Evolutionary conservation across 768 basidiomycete genomes (phyloP).

Genomic region (Rhodotorula diobovata): DNA sequence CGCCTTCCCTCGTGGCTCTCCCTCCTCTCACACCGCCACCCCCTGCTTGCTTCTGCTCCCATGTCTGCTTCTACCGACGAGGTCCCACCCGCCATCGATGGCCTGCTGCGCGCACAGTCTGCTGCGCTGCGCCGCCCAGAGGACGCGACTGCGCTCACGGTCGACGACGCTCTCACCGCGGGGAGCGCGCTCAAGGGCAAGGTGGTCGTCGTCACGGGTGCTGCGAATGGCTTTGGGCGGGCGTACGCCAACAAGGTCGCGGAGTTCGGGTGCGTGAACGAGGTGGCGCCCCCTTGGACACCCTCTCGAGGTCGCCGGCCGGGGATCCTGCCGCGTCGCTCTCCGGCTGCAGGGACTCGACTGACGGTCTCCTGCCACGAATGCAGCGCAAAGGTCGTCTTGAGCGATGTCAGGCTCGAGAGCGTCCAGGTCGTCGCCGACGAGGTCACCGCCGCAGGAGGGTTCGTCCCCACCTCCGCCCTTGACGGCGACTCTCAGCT

Average conservation of each 20-base stretch:
- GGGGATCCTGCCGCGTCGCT: not conserved
- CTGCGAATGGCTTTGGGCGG: constrained; percentile 18
- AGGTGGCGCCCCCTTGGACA: not conserved
- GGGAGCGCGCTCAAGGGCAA: constrained; percentile 6
- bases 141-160: not conserved
- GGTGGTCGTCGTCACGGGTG: constrained; percentile 31
- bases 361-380: no score
- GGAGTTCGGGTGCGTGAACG: not conserved
- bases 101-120: not conserved
- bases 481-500: accelerated
- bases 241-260: constrained; percentile 5
- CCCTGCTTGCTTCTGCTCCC: no score
- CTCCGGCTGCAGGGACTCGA: not conserved
- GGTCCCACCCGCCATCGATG: not conserved
- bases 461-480: not conserved
- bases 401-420: constrained; percentile 7
- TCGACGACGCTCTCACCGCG: constrained; percentile 5
- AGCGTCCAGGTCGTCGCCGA: constrained; percentile 5
- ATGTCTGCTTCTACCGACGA: not conserved
- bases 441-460: constrained; percentile 19
- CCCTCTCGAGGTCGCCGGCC: not conserved
- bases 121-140: not conserved
- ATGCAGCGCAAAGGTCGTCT: constrained; percentile 28
- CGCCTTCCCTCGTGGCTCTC: no score
- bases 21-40: not conserved